Evolutionary conservation across 2,329 filamentous ascomycete species (phyloP), one percentile per base, ranked within the genome.

Genomic region (Sclerotinia subarctica): DNA sequence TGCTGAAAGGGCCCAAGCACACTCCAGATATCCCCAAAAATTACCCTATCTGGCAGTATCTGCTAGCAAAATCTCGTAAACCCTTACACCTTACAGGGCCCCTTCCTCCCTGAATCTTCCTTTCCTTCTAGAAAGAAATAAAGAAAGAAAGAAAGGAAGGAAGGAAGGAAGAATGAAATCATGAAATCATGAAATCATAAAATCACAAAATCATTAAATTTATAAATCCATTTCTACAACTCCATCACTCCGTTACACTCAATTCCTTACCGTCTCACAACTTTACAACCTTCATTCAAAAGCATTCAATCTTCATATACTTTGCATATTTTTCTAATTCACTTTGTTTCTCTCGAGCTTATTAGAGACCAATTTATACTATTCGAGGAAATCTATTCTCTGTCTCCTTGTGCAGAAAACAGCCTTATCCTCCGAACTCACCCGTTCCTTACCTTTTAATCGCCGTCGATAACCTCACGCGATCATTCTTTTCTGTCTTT

Each of bases 401-500:
- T 29, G 3, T 24, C 38, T 47, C 26, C 35, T n/a, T 1, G 35
- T 57, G 54, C n/a, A 56, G 38, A 42, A 57, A 57, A 42, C 26
- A 57, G 54, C 35, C 1, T 1, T 57, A 26, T 57, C 35, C 42
- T 60, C 58, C 46, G 58, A 51, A 47, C 58, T 62, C 58, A 62
- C 58, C 58, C 58, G 58, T 62, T 38, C 58, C 58, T 51, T 62
- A 62, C 58, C 58, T 51, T 19, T 51, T 51, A 26, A n/a, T 56
- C 44, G 46, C 13, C 46, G 21, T 62, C 51, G 58, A 49, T 44
- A 67, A 62, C 66, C 66, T 68, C 59, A 52, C 66, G 57, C 57
- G 47, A 67, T 63, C 65, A 17, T 53, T 42, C 26, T 35, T 21
- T 51, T 51, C 54, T 60, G 35, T 67, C 47, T 47, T 44, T 46